Percentiles rank a stretch among this genome's conserved stretches.
These are phyloP conservation scores for Talaromyces thailandensis DNA, from an alignment of 495 filamentous ascomycete species.

Conservation along the genomic window DNA sequence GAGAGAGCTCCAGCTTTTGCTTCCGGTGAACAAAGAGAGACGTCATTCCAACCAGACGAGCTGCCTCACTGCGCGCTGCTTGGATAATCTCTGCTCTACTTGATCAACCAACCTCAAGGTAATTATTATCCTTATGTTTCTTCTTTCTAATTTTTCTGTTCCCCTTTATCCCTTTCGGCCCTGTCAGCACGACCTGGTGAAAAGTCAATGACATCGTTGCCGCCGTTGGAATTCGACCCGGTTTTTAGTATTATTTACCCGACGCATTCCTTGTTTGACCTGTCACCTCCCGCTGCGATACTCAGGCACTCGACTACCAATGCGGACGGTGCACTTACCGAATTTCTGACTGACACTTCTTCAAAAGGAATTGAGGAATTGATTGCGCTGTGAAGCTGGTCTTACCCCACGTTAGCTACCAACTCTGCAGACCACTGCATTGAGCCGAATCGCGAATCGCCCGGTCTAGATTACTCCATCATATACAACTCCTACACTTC, in stretches of 20 bases:
- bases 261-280: constrained; percentile 3
- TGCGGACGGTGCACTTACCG: not conserved
- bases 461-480: not conserved
- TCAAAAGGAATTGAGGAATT: not conserved
- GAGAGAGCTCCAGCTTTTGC: not conserved
- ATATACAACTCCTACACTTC: not conserved
- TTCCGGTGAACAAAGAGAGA: constrained; percentile 3
- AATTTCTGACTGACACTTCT: not conserved
- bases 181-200: not conserved
- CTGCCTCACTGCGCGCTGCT: not conserved
- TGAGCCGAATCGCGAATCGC: not conserved
- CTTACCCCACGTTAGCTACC: not conserved
- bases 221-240: not conserved
- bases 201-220: not conserved
- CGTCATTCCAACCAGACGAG: not conserved
- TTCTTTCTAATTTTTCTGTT: not conserved
- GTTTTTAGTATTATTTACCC: not conserved
- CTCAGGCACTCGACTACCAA: not conserved
- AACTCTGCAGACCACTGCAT: not conserved
- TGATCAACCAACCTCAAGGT: not conserved
- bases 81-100: not conserved
- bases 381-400: not conserved
- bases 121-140: not conserved
- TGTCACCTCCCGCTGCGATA: not conserved
- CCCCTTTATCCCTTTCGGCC: not conserved